phyloP scores from a whole-genome alignment of 257 asterid genomes.

The Handroanthus guayacan region DNA sequence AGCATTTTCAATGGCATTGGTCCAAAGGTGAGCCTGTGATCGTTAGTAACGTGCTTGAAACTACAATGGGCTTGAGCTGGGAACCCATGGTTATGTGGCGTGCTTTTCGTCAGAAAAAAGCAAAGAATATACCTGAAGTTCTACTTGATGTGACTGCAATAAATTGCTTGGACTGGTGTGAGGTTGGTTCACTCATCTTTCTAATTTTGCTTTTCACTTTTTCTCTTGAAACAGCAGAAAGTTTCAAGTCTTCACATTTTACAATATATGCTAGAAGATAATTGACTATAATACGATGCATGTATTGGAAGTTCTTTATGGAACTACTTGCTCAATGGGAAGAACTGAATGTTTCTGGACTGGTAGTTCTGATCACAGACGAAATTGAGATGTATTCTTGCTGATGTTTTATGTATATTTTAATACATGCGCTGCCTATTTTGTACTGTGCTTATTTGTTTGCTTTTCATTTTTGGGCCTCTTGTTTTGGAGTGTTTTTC shows the following conservation, averaged over 20 bases:
- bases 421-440: constrained; percentile 12
- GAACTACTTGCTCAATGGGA: background rate
- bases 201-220: background rate
- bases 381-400: background rate
- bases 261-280: background rate
- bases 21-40: constrained; percentile 85
- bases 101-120: constrained; percentile 69
- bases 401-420: background rate
- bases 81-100: constrained; percentile 99
- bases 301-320: constrained; percentile 5
- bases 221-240: constrained; percentile 10
- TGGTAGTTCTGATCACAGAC: background rate
- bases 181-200: constrained; percentile 56
- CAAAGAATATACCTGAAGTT: constrained; percentile 47
- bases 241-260: background rate
- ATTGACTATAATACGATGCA: background rate
- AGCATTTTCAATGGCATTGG: constrained; percentile 86
- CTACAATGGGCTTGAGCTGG: constrained; percentile 90
- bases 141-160: constrained; percentile 65
- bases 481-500: background rate
- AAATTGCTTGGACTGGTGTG: constrained; percentile 88
- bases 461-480: background rate
- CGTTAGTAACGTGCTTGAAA: constrained; percentile 78
- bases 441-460: constrained; percentile 11
- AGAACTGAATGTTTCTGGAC: constrained; percentile 13